Percentiles rank a stretch among this genome's conserved stretches.
phyloP scores from a whole-genome alignment of 805 yeast species.

The Blastobotrys terrestris region DNA sequence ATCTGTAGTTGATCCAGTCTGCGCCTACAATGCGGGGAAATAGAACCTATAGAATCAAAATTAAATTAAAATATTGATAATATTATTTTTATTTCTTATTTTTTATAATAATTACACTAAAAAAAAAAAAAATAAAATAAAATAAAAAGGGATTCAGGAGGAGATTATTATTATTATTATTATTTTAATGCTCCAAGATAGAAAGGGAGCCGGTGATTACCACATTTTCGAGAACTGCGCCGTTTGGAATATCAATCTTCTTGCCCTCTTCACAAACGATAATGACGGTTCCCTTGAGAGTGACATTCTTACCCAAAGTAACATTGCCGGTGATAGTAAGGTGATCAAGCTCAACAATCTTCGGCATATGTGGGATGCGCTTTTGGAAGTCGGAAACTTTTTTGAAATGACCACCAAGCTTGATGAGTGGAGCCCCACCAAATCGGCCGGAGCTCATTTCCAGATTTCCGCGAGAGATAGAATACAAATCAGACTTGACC shows the following conservation, averaged over 20 bases:
- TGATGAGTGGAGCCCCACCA: constrained; percentile 89
- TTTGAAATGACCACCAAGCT: constrained; percentile 94
- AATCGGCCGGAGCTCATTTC: constrained; percentile 78
- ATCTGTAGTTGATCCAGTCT: too few relatives aligned
- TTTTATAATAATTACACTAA: too few relatives aligned
- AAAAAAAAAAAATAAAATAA: background rate
- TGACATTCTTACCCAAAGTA: constrained; percentile 78
- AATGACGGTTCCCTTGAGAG: constrained; percentile 94
- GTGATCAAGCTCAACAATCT: constrained; percentile 92
- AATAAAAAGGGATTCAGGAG: background rate
- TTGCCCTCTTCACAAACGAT: constrained; percentile 97
- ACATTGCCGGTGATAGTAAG: constrained; percentile 97
- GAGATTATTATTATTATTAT: background rate
- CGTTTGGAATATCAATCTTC: constrained; percentile 95
- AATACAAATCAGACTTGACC: constrained; percentile 92
- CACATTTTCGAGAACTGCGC: constrained; percentile 89
- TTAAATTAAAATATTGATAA: too few relatives aligned
- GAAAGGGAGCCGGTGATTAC: constrained; percentile 96
- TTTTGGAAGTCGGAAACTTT: constrained; percentile 87
- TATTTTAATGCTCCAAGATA: constrained; percentile 72
- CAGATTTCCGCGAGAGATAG: constrained; percentile 85
- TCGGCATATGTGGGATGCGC: constrained; percentile 93
- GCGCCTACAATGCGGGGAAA: too few relatives aligned
- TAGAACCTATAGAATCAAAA: too few relatives aligned
- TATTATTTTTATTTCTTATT: too few relatives aligned